Evolutionary conservation across 495 filamentous ascomycete genomes (phyloP).

Genomic region (Annulohypoxylon maeteangense): DNA sequence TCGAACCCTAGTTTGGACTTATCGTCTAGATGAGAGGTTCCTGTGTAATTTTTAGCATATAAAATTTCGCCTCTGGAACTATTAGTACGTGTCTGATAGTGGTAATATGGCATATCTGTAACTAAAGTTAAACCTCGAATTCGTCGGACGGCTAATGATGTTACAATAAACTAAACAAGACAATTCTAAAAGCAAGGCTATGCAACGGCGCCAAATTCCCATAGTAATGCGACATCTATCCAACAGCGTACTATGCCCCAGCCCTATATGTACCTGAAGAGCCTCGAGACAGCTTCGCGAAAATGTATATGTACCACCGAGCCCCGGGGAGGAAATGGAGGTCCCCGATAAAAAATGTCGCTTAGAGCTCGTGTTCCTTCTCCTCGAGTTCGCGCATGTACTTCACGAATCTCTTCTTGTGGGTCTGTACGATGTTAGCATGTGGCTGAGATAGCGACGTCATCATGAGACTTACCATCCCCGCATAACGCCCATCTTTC

Average conservation of each 20-base stretch:
- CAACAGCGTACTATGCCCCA: background rate
- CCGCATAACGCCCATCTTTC: slow-evolving; percentile 83
- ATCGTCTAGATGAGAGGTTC: background rate
- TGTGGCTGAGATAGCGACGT: background rate
- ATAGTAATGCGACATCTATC: slow-evolving; percentile 1
- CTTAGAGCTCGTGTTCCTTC: slow-evolving; percentile 52
- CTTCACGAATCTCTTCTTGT: slow-evolving; percentile 97
- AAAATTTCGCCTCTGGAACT: background rate
- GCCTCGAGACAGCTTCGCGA: background rate
- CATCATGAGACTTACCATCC: slow-evolving; percentile 69
- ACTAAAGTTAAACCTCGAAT: background rate
- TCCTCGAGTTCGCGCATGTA: slow-evolving; percentile 86
- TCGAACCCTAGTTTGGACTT: too few species aligned
- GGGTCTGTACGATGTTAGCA: slow-evolving; percentile 63
- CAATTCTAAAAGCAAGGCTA: background rate
- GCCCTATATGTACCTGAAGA: background rate
- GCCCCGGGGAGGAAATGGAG: background rate
- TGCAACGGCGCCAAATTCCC: slow-evolving; percentile 12
- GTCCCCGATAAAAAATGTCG: background rate
- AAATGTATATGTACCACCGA: slow-evolving; percentile 27
- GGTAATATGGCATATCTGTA: background rate
- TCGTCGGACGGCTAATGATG: background rate
- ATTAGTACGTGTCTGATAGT: background rate
- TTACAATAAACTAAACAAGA: background rate
- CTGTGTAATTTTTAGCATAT: background rate